These are phyloP conservation scores for Sabuloglossum arenarium DNA, from an alignment of 495 filamentous ascomycete species.

Conservation along the genomic window DNA sequence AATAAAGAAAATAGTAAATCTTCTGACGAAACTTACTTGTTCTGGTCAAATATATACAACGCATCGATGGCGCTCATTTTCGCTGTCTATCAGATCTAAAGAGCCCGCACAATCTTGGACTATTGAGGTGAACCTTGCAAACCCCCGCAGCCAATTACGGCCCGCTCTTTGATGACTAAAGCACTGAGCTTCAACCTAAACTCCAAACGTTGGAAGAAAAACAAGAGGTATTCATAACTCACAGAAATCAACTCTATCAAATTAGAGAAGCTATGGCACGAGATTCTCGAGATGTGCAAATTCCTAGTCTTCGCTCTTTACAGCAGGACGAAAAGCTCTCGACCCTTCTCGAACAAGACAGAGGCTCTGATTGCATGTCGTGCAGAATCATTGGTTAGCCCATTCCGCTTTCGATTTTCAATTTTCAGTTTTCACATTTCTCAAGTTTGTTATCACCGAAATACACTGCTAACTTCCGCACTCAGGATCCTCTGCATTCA, in stretches of 20 bases:
- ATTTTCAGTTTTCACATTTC: too few relatives aligned
- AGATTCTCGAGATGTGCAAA: background rate
- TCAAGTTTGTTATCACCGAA: too few relatives aligned
- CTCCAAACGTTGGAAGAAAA: background rate
- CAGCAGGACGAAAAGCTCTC: constrained; percentile 30
- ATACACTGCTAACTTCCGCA: constrained; percentile 6
- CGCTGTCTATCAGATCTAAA: background rate
- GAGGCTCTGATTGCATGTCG: constrained; percentile 44
- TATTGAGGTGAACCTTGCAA: too few relatives aligned
- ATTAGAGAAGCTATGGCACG: background rate
- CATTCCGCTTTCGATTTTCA: background rate
- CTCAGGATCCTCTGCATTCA: constrained; percentile 60
- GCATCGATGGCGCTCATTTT: constrained; percentile 77
- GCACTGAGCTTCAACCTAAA: background rate
- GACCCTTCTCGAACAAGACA: constrained; percentile 35
- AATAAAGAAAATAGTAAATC: background rate
- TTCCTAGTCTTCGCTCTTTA: constrained; percentile 15
- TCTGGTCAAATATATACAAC: constrained; percentile 87
- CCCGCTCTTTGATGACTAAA: background rate
- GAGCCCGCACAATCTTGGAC: too few relatives aligned
- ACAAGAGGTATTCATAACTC: background rate
- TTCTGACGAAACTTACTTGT: constrained; percentile 35
- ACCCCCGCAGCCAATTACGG: background rate
- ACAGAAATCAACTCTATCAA: background rate
- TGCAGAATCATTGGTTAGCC: constrained; percentile 46